Conservation (phyloP, 306 rosid species). For the Vicia sativa region DNA sequence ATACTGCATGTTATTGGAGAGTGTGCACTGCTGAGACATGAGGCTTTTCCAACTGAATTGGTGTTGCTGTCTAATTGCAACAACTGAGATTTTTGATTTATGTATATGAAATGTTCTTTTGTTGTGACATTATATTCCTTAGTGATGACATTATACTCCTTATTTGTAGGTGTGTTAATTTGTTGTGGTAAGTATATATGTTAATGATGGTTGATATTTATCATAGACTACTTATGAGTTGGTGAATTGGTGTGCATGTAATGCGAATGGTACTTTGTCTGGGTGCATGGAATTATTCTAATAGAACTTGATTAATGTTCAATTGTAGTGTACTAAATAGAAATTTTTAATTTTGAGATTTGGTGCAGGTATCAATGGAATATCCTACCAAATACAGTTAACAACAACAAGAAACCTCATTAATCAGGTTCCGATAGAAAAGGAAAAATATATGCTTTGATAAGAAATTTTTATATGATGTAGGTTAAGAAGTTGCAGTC, state of each 20-base stretch:
- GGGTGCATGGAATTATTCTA: neutral
- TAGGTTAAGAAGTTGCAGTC: conserved; percentile 96
- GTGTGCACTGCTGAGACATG: too few species aligned
- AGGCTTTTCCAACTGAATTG: too few species aligned
- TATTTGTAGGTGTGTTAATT: neutral
- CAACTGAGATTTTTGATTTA: too few species aligned
- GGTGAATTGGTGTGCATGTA: neutral
- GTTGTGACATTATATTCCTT: too few species aligned
- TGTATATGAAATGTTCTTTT: too few species aligned
- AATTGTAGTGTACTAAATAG: neutral
- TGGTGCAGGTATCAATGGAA: conserved; percentile 55
- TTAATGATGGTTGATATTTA: neutral
- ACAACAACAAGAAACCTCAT: conserved; percentile 86
- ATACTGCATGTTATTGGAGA: too few species aligned
- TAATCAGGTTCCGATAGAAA: conserved; percentile 86
- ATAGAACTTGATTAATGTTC: conserved; percentile 21
- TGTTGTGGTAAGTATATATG: conserved; percentile 2
- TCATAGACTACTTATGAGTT: conserved; percentile 3
- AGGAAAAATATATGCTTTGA: conserved; percentile 87
- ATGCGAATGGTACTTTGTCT: neutral
- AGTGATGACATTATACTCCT: too few species aligned
- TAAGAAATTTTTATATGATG: conserved; percentile 86
- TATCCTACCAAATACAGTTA: conserved; percentile 66
- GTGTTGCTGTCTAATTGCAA: too few species aligned
- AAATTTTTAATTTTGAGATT: conserved; percentile 27